Evolutionary conservation across 331 rosid genomes (phyloP), one percentile per base, ranked within the genome.

Genomic region (Phaseolus coccineus): DNA sequence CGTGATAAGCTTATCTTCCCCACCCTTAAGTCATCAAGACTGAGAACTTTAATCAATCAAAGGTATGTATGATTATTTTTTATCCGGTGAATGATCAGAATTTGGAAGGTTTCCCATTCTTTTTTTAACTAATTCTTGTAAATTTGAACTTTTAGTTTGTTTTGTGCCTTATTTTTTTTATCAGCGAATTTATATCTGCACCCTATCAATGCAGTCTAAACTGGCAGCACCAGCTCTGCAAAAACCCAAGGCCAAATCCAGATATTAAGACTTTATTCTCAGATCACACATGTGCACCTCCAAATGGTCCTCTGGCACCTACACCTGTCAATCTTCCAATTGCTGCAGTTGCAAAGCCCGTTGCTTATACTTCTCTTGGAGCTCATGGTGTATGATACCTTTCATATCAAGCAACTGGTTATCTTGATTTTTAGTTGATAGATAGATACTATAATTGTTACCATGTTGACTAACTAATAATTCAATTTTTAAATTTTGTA

Each of bases 171-270:
- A 48, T 75, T 30, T 12, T 19, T 24, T 42, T 22, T 4, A 10
- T 19, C 59, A 10, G 13, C 67, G 22, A 80, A 64, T 53, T 72
- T 53, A 53, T 80, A 10, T 55, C 6, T 57, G 14, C 44, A 81
- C 80, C 44, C 7, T 80, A 67, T 82, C 73, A 62, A 40, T 83
- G 89, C 90, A 94, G 98, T 84, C 86, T 94, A 88, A 94, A 94
- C 79, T 94, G 97, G 98, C 98, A 94, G 91, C 98, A 94, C 77
- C 96, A 90, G 77, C 87, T 90, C 71, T 94, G 98, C 87, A 90
- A 91, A 83, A 85, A 84, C 66, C 97, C 96, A 22, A 87, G 90
- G 82, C 77, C 89, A 72, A 87, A 88, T 68, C 98, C 97, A 47
- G 98, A 90, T 70, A 90, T 91, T 80, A 89, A 87, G 85, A 90